Evolutionary conservation across 2,329 filamentous ascomycete genomes (phyloP).

Genomic region (Rhytidhysteron rufulum): DNA sequence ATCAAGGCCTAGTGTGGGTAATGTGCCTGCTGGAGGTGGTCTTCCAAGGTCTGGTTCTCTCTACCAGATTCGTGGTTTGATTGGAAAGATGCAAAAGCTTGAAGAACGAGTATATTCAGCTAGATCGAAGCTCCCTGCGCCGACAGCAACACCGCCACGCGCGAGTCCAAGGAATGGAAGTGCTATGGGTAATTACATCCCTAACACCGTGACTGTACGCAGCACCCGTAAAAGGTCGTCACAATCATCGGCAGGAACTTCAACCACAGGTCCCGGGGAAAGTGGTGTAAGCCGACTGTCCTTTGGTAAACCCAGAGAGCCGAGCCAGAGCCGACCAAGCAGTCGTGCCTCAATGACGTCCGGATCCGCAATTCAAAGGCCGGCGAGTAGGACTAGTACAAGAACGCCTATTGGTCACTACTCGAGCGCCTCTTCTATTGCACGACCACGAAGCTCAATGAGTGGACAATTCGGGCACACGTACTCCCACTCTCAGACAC

Average conservation of each 20-base stretch:
- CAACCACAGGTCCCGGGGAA: constrained; percentile 17
- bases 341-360: constrained; percentile 56
- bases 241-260: constrained; percentile 47
- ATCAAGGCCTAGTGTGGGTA: constrained; percentile 39
- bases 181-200: constrained; percentile 46
- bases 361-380: constrained; percentile 35
- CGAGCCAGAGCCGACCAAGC: constrained; percentile 59
- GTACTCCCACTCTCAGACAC: constrained; percentile 29
- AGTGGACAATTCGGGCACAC: constrained; percentile 51
- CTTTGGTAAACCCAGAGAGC: constrained; percentile 41
- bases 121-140: constrained; percentile 84
- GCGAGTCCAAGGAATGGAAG: constrained; percentile 67
- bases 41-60: constrained; percentile 68
- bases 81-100: constrained; percentile 94
- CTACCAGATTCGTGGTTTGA: constrained; percentile 87
- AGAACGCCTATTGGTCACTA: constrained; percentile 62
- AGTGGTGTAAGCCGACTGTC: constrained; percentile 45
- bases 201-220: constrained; percentile 58
- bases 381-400: constrained; percentile 62
- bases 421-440: constrained; percentile 39
- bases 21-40: constrained; percentile 50
- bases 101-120: constrained; percentile 90
- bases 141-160: constrained; percentile 71
- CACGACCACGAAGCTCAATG: constrained; percentile 67
- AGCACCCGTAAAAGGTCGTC: constrained; percentile 64